Evolutionary conservation across 257 asterid species (phyloP).

Genomic region (Fraxinus excelsior): DNA sequence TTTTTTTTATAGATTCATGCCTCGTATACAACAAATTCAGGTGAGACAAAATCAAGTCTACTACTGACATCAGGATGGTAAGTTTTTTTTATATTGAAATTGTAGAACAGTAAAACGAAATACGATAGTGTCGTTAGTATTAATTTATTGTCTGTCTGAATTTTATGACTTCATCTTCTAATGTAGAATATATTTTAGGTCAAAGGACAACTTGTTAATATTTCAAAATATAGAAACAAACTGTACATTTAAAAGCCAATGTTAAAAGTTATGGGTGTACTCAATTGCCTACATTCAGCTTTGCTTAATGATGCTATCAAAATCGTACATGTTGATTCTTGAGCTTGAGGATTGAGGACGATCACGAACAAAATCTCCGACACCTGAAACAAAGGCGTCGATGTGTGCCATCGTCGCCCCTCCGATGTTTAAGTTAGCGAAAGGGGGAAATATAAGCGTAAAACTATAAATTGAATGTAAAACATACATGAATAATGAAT

Average conservation of each 20-base stretch:
- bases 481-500: too few species aligned
- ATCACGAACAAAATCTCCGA: too few species aligned
- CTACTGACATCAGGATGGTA: slow-evolving; percentile 95
- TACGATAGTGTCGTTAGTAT: neutral
- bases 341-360: too few species aligned
- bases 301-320: too few species aligned
- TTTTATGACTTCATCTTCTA: neutral
- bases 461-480: too few species aligned
- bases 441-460: too few species aligned
- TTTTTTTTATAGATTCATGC: slow-evolving; percentile 64
- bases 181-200: neutral
- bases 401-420: too few species aligned
- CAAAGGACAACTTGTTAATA: neutral
- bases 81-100: slow-evolving; percentile 24
- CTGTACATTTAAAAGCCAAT: neutral
- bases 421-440: too few species aligned
- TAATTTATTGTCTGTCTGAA: neutral
- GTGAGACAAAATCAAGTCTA: slow-evolving; percentile 84
- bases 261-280: neutral
- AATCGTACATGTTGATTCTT: too few species aligned
- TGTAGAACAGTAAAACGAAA: slow-evolving; percentile 2
- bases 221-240: neutral
- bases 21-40: slow-evolving; percentile 72
- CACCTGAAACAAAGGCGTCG: too few species aligned
- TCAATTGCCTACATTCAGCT: neutral